phyloP scores from a whole-genome alignment of 1,139 yeast species.

The Yamadazyma membranifaciens region DNA sequence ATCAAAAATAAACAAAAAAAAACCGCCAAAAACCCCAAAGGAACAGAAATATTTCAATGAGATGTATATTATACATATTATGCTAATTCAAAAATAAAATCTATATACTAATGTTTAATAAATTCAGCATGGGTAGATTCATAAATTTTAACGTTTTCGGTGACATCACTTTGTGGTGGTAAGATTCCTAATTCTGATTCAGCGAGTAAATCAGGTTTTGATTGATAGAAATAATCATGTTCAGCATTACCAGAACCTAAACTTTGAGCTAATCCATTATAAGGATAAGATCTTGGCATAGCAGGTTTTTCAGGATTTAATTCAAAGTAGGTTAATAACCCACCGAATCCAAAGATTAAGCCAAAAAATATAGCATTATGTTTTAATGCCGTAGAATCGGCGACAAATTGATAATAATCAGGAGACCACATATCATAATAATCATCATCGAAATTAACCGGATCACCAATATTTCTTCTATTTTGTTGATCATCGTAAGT shows the following conservation, averaged over 20 bases:
- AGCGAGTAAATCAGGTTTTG: conserved; percentile 41
- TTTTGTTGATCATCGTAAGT: conserved; percentile 81
- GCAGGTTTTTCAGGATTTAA: conserved; percentile 76
- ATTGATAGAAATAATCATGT: conserved; percentile 45
- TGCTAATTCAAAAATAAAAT: conserved; percentile 1
- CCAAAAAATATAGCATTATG: conserved; percentile 55
- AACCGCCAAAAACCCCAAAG: background rate
- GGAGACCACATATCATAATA: conserved; percentile 86
- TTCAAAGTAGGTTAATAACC: conserved; percentile 51
- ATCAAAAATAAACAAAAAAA: too few species aligned
- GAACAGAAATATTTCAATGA: too few species aligned
- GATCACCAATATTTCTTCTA: conserved; percentile 76
- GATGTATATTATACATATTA: conserved; percentile 2
- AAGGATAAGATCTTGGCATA: conserved; percentile 73
- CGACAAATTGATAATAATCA: conserved; percentile 62
- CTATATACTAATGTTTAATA: conserved; percentile 19
- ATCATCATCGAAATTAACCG: conserved; percentile 70
- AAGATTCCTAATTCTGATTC: conserved; percentile 41
- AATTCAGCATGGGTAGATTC: conserved; percentile 37
- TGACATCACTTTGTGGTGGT: conserved; percentile 29
- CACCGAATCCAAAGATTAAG: conserved; percentile 53
- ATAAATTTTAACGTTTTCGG: conserved; percentile 32
- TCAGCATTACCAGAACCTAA: conserved; percentile 62
- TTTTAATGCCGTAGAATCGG: conserved; percentile 60
- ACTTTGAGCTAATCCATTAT: conserved; percentile 70